These are phyloP conservation scores for Trametes villosa DNA, from an alignment of 768 basidiomycete species.

Conservation along the genomic window DNA sequence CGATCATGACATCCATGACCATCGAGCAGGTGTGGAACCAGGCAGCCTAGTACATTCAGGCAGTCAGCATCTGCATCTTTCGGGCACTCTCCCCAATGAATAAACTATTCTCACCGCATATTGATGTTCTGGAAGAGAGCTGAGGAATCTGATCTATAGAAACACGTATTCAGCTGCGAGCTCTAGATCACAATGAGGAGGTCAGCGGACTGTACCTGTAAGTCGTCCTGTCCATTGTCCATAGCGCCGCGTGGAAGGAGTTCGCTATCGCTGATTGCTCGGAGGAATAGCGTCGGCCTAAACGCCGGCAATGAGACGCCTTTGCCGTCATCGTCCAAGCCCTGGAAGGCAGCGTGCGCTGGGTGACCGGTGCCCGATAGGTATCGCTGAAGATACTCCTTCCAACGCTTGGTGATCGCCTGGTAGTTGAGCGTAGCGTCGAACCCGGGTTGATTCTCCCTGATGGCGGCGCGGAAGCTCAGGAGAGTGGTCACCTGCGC, in stretches of 20 bases:
- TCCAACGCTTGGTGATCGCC: background rate
- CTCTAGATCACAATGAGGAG: too few relatives aligned
- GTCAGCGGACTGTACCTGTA: too few relatives aligned
- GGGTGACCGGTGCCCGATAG: background rate
- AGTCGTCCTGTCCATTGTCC: background rate
- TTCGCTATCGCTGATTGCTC: background rate
- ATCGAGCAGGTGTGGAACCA: background rate
- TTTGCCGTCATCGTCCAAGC: background rate
- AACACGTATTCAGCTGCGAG: too few relatives aligned
- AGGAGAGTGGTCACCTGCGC: background rate
- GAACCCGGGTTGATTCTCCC: background rate
- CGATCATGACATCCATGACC: background rate
- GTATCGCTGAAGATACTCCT: background rate
- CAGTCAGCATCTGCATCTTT: too few relatives aligned
- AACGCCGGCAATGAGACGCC: background rate
- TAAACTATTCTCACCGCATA: too few relatives aligned
- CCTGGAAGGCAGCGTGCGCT: background rate
- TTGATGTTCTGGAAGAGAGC: background rate
- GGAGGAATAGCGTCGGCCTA: background rate
- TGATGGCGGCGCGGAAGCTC: background rate
- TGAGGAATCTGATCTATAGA: background rate
- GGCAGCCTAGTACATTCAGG: background rate
- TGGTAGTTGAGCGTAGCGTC: background rate
- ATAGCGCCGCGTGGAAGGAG: background rate
- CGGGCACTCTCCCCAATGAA: background rate